Evolutionary conservation across 495 filamentous ascomycete species (phyloP), one percentile per base, ranked within the genome.

Genomic region (Penicillium verhagenii): DNA sequence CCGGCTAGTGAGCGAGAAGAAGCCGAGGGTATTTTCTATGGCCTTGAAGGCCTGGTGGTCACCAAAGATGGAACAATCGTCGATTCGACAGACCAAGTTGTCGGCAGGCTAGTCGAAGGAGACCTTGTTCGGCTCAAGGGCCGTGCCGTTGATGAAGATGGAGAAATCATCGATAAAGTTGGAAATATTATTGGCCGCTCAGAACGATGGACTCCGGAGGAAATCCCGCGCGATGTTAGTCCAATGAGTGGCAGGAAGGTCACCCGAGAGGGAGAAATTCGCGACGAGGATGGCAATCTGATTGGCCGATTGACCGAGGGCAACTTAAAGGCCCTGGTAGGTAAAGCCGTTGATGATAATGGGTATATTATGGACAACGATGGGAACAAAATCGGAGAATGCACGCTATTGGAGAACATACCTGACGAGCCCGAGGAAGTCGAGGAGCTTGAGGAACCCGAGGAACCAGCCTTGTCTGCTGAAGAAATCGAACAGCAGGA

Each of bases 101-200:
- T 91, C 42, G 88, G 89, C 20, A 77, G 85, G 18, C 73, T 93
- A 6, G 74, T 79, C 35, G 77, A 82, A 20, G 89, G 88, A 8
- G 88, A 92, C 54, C 57, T 77, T 43, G 80, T 87, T 65, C 69
- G 79, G 18, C 79, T 92, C 9, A 74, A 81, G 20, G 88, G 88
- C 16, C 86, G 88, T 51, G 66, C 75, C 1, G 87, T 91, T n/a
- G 89, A 92, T 59, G 84, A 86, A 49, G 87, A 91, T 56, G 89
- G 89, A 16, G 89, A 92, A 44, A 78, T 92, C 21, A 72, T 82
- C 48, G 89, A 92, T 72, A 82, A 79, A 64, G 82, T 85, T 55
- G 89, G 88, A 52, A 92, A 92, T 59, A 14, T 35, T 14, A 35
- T 35, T 4, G 33, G 33, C 3, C 33, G 33, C 16, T 87, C 88